Percentiles rank a stretch among this genome's conserved stretches.
Conservation (phyloP, 78 protist genomes). For the Dictyostelium capitatum region DNA sequence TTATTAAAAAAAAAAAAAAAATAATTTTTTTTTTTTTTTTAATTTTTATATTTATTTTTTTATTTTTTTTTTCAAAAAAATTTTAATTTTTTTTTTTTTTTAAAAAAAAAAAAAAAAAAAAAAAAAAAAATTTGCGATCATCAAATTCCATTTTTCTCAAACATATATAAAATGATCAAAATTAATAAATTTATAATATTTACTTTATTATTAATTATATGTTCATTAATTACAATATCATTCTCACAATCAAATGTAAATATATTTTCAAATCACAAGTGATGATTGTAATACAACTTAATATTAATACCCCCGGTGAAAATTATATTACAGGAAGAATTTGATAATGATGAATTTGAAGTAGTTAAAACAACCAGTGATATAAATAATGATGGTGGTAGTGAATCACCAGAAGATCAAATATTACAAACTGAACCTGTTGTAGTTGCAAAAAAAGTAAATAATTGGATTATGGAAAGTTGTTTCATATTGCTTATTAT, state of each 20-base stretch:
- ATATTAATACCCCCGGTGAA: too few relatives aligned
- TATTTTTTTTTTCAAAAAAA: too few relatives aligned
- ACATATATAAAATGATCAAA: not conserved
- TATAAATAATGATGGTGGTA: conserved; percentile 15
- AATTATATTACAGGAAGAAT: not conserved
- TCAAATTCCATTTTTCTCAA: too few relatives aligned
- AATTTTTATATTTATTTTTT: too few relatives aligned
- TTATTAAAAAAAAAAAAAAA: too few relatives aligned
- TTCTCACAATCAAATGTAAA: conserved; percentile 1
- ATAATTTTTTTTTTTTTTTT: too few relatives aligned
- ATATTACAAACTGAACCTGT: not conserved
- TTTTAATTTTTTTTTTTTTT: too few relatives aligned
- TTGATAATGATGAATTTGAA: conserved; percentile 47
- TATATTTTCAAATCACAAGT: too few relatives aligned
- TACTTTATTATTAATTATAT: not conserved
- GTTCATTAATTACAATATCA: not conserved
- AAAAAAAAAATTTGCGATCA: too few relatives aligned
- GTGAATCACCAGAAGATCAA: conserved; percentile 15
- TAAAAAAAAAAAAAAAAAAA: too few relatives aligned
- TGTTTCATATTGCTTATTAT: conserved; percentile 19
- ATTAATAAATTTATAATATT: conserved; percentile 9
- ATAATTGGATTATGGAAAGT: conserved; percentile 51
- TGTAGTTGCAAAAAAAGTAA: not conserved
- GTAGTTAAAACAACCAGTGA: not conserved
- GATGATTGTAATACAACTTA: too few relatives aligned